Base-by-base conservation (phyloP, 306 rosid species). In the Hippophae rhamnoides region DNA sequence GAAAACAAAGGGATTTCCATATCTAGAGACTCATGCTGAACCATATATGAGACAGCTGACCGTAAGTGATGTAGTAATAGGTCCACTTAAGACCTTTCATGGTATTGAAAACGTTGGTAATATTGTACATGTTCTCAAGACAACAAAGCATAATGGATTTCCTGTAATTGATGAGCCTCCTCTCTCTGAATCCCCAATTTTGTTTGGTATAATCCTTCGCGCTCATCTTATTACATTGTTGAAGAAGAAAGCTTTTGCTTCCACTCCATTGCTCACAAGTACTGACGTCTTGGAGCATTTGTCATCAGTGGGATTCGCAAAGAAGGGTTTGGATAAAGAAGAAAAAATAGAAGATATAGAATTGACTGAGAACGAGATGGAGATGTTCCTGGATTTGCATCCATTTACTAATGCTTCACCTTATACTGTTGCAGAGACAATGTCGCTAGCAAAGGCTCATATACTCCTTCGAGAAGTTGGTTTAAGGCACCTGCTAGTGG, bases 1-100 rank as follows among this genome's bases (percentile, higher is more conserved):
- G 95, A 93, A 84, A 80, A 85, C 84, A 13, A 93, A 93, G 76
- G 97, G 99, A 55, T 76, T 93, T 52, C 99, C 99, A 49, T 93
- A 86, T 69, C 79, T 93, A n/a, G 82, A 75, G 76, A 69, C 74
- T 66, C 97, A 86, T 58, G 95, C 80, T 40, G 99, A 93, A 71
- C 90, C 97, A 14, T 93, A 83, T 59, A 88, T 82, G 95, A 78
- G 97, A 76, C 99, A 86, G 74, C 74, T 93, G 66, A 80, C 86
- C 3, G 99, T 88, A 26, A 63, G 73, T 0, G 94, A 88, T 40
- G 80, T 93, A n/a, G 86, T 86, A 70, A 83, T 82, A 10, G 93
- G 99, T 12, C 99, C 99, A 2, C 93, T 85, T 10, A 95, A 84
- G 78, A 57, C 82, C 25, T 88, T 92, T 11, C 67, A 75, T 46